Evolutionary conservation across 2,329 filamentous ascomycete species (phyloP).

Genomic region (Pseudogymnoascus sp.): DNA sequence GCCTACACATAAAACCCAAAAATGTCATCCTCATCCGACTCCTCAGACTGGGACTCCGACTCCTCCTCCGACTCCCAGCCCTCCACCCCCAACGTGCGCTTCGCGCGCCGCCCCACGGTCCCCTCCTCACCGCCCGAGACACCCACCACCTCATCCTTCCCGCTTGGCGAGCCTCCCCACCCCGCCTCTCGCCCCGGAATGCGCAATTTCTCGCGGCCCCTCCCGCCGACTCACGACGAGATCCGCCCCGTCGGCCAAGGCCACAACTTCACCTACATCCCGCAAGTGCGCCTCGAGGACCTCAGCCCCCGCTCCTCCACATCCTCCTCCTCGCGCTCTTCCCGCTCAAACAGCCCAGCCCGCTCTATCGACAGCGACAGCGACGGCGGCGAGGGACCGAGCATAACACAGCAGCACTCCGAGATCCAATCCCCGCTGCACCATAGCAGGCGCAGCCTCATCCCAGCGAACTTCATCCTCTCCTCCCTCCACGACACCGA

Average conservation of each 20-base stretch:
- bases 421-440: constrained; percentile 22
- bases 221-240: constrained; percentile 28
- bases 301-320: constrained; percentile 35
- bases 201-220: constrained; percentile 20
- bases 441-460: constrained; percentile 11
- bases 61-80: constrained; percentile 31
- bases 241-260: constrained; percentile 35
- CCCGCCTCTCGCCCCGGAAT: constrained; percentile 20
- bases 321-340: constrained; percentile 24
- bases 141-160: constrained; percentile 32
- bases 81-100: constrained; percentile 36
- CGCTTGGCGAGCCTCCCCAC: constrained; percentile 24
- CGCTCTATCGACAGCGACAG: neutral
- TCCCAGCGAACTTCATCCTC: constrained; percentile 23
- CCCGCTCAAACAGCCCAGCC: neutral
- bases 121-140: constrained; percentile 43
- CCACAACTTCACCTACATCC: constrained; percentile 28
- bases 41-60: constrained; percentile 9
- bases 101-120: constrained; percentile 29
- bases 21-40: neutral
- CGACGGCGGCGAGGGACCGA: too few relatives aligned
- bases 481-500: constrained; percentile 18
- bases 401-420: constrained; percentile 20
- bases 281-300: constrained; percentile 29
- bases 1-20: neutral